Evolutionary conservation across 306 rosid genomes (phyloP), one percentile per base, ranked within the genome.

Genomic region (Macrotyloma uniflorum): DNA sequence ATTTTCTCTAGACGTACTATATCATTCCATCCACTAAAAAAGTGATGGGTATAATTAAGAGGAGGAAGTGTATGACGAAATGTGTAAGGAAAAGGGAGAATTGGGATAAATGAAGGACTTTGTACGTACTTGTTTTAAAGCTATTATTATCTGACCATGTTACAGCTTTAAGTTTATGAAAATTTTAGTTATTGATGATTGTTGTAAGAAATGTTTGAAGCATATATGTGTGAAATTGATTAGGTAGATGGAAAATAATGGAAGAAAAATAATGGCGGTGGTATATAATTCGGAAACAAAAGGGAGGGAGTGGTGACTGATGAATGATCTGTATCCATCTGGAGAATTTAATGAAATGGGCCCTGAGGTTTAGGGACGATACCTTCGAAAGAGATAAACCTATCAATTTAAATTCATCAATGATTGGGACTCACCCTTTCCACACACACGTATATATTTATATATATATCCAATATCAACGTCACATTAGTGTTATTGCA

Each of bases 291-390:
- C 19, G 70, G 74, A 22, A 38, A 64, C 13, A 6, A 28, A 33
- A 35, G 47, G 69, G 45, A 23, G 6, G 38, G 42, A 58, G 65
- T 58, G 36, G 5, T 54, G 22, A 14, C n/a, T 72, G 86, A 77
- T 46, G 26, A 19, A 35, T 73, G 88, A 83, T 76, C 85, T 77
- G 88, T 85, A 86, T 66, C 85, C 53, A 82, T 73, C 79, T 80
- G 86, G 83, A 75, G 55, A 75, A 79, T 67, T 85, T 18, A 91
- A 86, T 83, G 89, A 82, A 46, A 79, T 65, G 93, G 88, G 77
- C 79, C 90, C 72, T 20, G 14, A 18, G 26, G 23, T 76, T 70
- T 40, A 30, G 63, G 8, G 72, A 69, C 4, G 72, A 74, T 64
- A 64, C 86, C 75, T 83, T 69, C 67, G 72, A 82, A 72, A 38